A percentile compares a stretch with the other conserved stretches of the same genome.
phyloP scores from a whole-genome alignment of 805 yeast species.

The Cyberlindnera xylosilytica region DNA sequence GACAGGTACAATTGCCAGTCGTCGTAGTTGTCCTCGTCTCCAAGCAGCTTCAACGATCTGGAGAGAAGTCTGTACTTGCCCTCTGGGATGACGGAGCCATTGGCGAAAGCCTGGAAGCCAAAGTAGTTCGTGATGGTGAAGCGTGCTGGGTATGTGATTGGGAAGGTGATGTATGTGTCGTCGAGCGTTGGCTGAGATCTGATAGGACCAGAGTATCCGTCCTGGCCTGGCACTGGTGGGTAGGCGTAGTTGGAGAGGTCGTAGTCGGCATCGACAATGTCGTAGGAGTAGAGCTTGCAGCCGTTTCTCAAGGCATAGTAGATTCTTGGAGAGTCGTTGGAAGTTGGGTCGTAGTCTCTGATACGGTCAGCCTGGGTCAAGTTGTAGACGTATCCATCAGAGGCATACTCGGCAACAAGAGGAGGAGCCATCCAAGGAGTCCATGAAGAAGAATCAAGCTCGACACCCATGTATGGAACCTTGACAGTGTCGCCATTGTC shows the following conservation, averaged over 20 bases:
- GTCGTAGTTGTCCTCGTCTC: constrained; percentile 3
- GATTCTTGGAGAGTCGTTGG: constrained; percentile 6
- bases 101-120: constrained; percentile 10
- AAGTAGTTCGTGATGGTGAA: not conserved
- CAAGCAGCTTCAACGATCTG: constrained; percentile 13
- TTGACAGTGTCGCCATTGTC: constrained; percentile 14
- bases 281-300: constrained; percentile 7
- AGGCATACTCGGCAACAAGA: constrained; percentile 7
- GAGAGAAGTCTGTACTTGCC: constrained; percentile 14
- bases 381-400: constrained; percentile 3
- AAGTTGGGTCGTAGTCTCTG: constrained; percentile 1
- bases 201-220: constrained; percentile 11
- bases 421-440: constrained; percentile 4
- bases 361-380: constrained; percentile 2
- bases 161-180: constrained; percentile 4
- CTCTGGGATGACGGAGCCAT: constrained; percentile 12
- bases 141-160: constrained; percentile 3
- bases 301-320: constrained; percentile 11
- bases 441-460: constrained; percentile 13
- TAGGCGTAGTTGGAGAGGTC: constrained; percentile 4
- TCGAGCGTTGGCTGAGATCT: constrained; percentile 1
- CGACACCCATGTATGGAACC: constrained; percentile 21
- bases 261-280: constrained; percentile 16
- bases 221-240: constrained; percentile 11
- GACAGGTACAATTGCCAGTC: constrained; percentile 14